Evolutionary conservation across 164 flowering plant species (phyloP), one percentile per base, ranked within the genome.

Genomic region (Dillenia turbinata): DNA sequence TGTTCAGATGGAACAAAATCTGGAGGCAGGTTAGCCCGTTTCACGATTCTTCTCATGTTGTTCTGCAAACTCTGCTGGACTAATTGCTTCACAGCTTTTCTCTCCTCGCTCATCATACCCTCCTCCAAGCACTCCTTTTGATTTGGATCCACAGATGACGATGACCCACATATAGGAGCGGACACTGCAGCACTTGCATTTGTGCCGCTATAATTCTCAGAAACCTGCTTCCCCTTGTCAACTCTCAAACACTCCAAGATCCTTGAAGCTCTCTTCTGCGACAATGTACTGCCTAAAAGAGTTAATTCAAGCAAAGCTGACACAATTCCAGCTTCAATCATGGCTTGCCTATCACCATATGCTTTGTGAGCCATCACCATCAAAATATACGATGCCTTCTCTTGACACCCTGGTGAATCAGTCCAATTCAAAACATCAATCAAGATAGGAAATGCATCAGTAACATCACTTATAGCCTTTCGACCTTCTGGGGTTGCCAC

Each of bases 331-430:
- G 88, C 89, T 68, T 91, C 96, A 56, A 84, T 68, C 93, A 94
- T 91, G 16, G 93, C 77, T 52, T 79, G 92, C 44, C 95, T 72
- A 70, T 91, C 96, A 13, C 80, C 82, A 55, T 83, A 91, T 0
- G 84, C 76, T 62, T 88, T 94, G 70, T 94, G 95, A 9, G 97
- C 97, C 95, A 94, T 85, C 58, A 94, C 88, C 99, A 94, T 91
- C 17, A 94, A 61, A 49, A 89, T 77, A 68, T 94, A 91, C 0
- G 88, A 68, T 1, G 82, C 89, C 64, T 86, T 89, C 75, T 94
- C 99, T 62, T 94, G 99, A 75, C 99, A 94, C 10, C 77, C 83
- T 0, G 90, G 87, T 5, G 95, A 83, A 56, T 94, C 99, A 0
- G 73, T 78, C 99, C 99, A 94, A 61, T 76, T 84, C 81, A 94